Percentiles rank a stretch among this genome's conserved stretches.
These are phyloP conservation scores for Mortierella claussenii DNA, from an alignment of 192 early-diverging fungal genomes.

Conservation along the genomic window DNA sequence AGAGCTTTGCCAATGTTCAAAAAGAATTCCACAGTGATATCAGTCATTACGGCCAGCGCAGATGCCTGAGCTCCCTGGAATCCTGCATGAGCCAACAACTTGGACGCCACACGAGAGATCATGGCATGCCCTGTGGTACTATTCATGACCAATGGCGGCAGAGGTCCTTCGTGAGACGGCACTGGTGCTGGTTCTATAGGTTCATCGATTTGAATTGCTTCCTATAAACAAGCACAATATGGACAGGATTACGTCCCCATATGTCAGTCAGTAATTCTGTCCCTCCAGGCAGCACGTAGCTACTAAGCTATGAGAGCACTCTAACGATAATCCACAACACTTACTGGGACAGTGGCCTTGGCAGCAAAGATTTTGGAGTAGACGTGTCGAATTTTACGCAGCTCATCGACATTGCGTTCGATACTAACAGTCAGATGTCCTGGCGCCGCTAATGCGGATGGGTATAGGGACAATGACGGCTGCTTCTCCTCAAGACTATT, in stretches of 20 bases:
- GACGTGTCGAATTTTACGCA: constrained; percentile 55
- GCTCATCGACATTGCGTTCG: constrained; percentile 54
- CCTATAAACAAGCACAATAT: constrained; percentile 7
- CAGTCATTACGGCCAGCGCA: constrained; percentile 78
- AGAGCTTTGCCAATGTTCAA: constrained; percentile 86
- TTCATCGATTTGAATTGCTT: constrained; percentile 26
- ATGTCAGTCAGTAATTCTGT: neutral
- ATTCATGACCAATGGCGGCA: constrained; percentile 67
- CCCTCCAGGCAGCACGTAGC: too few species aligned
- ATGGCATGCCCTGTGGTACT: constrained; percentile 64
- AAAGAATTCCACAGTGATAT: constrained; percentile 84
- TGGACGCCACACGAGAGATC: constrained; percentile 67
- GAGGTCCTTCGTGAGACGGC: constrained; percentile 37
- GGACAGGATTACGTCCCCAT: too few species aligned
- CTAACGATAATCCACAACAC: neutral
- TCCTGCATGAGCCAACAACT: constrained; percentile 86
- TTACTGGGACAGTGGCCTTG: constrained; percentile 53
- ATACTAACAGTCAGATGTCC: constrained; percentile 53
- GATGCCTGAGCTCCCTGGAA: constrained; percentile 82
- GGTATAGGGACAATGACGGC: constrained; percentile 54
- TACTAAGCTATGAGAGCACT: too few species aligned
- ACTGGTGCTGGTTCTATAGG: constrained; percentile 24
- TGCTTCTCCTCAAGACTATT: constrained; percentile 33
- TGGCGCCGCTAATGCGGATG: constrained; percentile 49
- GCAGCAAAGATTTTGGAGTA: constrained; percentile 59